Base-by-base conservation (phyloP, 768 basidiomycete species). In the Coprinopsis cinerea region DNA sequence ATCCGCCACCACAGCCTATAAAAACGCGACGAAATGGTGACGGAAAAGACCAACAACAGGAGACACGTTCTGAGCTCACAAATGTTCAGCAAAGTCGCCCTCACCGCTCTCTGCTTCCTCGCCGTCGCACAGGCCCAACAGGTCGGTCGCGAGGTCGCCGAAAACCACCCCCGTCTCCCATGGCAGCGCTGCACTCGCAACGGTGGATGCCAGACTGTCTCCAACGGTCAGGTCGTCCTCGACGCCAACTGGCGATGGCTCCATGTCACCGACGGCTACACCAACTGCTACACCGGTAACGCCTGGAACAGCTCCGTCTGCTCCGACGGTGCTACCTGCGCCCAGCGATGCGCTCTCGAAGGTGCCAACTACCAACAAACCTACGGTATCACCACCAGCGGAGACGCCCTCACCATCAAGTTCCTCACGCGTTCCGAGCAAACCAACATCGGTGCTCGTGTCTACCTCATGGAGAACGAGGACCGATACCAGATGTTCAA, bases 401-500 rank as follows among this genome's bases (percentile, higher is more conserved):
- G 76, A 26, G 66, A 68, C 55, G 59, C 73, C 9, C 64, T 78
- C 47, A 75, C 68, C 14, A 67, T 79, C 59, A 73, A 75, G 49
- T 77, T 77, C 63, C 68, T 74, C 47, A 77, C 76, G 48, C 55
- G 55, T 24, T 57, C 62, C 36, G 35, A 62, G 22, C 53, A 65
- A 46, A 69, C 59, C 59, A 74, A 74, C 62, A 57, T 71, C 54
- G 72, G 72, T 14, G 70, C 69, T 25, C 69, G 71, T 44, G 64
- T 71, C 53, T 82, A 81, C 69, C 71, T 82, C 61, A 65, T 82
- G 69, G 65, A 63, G 49, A 65, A 63, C 63, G 69, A 71, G 47
- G 61, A 65, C 55, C 55, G 61, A 34, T 82, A 82, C 70, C 57
- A 70, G 55, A 59, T 65, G 55, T 69, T 71, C 66, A 64, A 69